A percentile compares a stretch with the other conserved stretches of the same genome.
phyloP scores from a whole-genome alignment of 331 rosid species.

The Telfairia occidentalis region DNA sequence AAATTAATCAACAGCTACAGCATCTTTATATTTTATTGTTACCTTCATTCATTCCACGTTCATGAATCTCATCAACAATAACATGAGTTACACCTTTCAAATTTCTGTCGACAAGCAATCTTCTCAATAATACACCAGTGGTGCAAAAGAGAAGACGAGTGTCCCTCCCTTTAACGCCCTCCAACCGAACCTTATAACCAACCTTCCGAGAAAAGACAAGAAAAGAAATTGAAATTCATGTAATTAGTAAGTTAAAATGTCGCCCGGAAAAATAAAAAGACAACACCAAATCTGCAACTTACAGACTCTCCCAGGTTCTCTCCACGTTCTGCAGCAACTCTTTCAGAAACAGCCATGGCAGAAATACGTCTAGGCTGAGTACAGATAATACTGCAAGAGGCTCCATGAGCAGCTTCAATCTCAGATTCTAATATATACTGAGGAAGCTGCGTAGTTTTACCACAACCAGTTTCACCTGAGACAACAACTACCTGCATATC shows the following conservation, averaged over 20 bases:
- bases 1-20: background rate
- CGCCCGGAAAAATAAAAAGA: background rate
- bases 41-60: slow-evolving; percentile 55
- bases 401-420: slow-evolving; percentile 37
- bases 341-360: slow-evolving; percentile 44
- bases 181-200: slow-evolving; percentile 44
- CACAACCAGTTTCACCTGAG: slow-evolving; percentile 47
- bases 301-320: slow-evolving; percentile 43
- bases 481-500: slow-evolving; percentile 30
- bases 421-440: slow-evolving; percentile 43
- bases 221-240: background rate
- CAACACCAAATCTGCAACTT: slow-evolving; percentile 10
- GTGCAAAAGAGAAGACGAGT: slow-evolving; percentile 52
- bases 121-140: slow-evolving; percentile 39
- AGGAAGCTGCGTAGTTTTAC: slow-evolving; percentile 46
- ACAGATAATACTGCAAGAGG: slow-evolving; percentile 33
- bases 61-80: slow-evolving; percentile 44
- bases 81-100: slow-evolving; percentile 41
- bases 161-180: slow-evolving; percentile 39
- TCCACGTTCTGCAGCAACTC: slow-evolving; percentile 52
- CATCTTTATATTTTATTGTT: background rate
- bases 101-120: slow-evolving; percentile 40
- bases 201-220: slow-evolving; percentile 21
- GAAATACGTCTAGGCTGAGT: slow-evolving; percentile 45
- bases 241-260: background rate